phyloP scores from a whole-genome alignment of 2,329 filamentous ascomycete genomes.

The Zymoseptoria passerinii region DNA sequence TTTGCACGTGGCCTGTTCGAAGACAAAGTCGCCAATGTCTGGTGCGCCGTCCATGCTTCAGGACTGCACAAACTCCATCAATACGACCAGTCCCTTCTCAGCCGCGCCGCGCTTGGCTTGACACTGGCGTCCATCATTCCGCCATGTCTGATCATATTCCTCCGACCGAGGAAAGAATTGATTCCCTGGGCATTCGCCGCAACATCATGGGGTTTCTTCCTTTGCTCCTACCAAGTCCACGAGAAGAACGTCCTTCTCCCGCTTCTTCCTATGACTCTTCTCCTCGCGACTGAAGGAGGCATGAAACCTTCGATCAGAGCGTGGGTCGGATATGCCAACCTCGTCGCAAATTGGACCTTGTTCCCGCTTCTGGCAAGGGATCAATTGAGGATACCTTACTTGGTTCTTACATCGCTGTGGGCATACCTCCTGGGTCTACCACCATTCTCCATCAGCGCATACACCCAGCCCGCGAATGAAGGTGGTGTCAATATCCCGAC shows the following conservation, averaged over 20 bases:
- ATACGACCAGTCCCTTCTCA: slow-evolving; percentile 63
- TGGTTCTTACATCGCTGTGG: slow-evolving; percentile 78
- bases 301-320: slow-evolving; percentile 67
- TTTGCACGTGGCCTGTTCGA: slow-evolving; percentile 95
- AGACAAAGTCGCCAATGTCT: slow-evolving; percentile 97
- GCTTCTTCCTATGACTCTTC: slow-evolving; percentile 82
- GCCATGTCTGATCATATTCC: slow-evolving; percentile 70
- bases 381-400: slow-evolving; percentile 74
- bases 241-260: slow-evolving; percentile 95
- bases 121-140: slow-evolving; percentile 71
- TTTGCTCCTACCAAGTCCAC: slow-evolving; percentile 96
- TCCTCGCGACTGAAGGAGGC: slow-evolving; percentile 71
- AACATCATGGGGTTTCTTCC: slow-evolving; percentile 92
- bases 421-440: slow-evolving; percentile 83
- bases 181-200: slow-evolving; percentile 73
- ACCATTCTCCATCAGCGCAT: slow-evolving; percentile 62
- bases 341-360: slow-evolving; percentile 85
- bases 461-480: slow-evolving; percentile 31
- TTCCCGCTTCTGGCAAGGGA: slow-evolving; percentile 84
- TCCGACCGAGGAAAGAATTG: slow-evolving; percentile 66
- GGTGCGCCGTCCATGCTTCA: slow-evolving; percentile 79
- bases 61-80: slow-evolving; percentile 70
- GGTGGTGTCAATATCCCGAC: slow-evolving; percentile 18
- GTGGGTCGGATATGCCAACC: slow-evolving; percentile 95
- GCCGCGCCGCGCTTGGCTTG: slow-evolving; percentile 63